These are phyloP conservation scores for Ogataea hybrid DNA, from an alignment of 1,139 yeast genomes.

Conservation along the genomic window DNA sequence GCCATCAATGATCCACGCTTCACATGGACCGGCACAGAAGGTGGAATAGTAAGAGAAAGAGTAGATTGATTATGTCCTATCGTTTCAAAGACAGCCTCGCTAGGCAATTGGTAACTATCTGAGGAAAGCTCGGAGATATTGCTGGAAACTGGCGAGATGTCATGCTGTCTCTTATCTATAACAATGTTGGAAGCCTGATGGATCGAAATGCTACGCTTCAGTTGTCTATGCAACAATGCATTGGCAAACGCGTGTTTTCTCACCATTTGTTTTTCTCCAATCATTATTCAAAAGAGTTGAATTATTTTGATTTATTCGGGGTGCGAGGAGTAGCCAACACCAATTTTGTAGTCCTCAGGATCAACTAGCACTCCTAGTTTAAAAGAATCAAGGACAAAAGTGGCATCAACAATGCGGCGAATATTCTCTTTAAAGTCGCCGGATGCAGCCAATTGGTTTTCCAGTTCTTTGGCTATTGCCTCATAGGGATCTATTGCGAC, in stretches of 20 bases:
- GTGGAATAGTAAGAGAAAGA: slow-evolving; percentile 47
- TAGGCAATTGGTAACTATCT: slow-evolving; percentile 6
- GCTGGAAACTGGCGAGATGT: slow-evolving; percentile 5
- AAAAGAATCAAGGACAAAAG: slow-evolving; percentile 45
- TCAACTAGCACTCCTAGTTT: slow-evolving; percentile 42
- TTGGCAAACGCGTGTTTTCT: not conserved
- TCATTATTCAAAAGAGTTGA: slow-evolving; percentile 2
- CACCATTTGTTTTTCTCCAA: slow-evolving; percentile 4
- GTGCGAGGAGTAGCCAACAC: slow-evolving; percentile 4
- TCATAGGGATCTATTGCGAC: slow-evolving; percentile 24
- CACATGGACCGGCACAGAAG: slow-evolving; percentile 53
- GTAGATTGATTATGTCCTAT: slow-evolving; percentile 47
- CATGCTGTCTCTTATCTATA: slow-evolving; percentile 8
- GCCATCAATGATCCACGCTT: slow-evolving; percentile 49
- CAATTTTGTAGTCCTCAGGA: slow-evolving; percentile 29
- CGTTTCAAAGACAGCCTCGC: slow-evolving; percentile 34
- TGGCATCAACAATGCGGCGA: slow-evolving; percentile 47
- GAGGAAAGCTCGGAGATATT: slow-evolving; percentile 15
- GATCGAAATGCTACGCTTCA: slow-evolving; percentile 24
- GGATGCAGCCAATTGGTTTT: slow-evolving; percentile 26
- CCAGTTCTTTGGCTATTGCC: slow-evolving; percentile 6
- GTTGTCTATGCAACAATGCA: not conserved
- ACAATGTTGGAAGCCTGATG: slow-evolving; percentile 25
- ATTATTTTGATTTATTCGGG: not conserved
- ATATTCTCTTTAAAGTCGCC: slow-evolving; percentile 31